Evolutionary conservation across 208 protist species (phyloP).

Genomic region (Entamoeba nuttalli): DNA sequence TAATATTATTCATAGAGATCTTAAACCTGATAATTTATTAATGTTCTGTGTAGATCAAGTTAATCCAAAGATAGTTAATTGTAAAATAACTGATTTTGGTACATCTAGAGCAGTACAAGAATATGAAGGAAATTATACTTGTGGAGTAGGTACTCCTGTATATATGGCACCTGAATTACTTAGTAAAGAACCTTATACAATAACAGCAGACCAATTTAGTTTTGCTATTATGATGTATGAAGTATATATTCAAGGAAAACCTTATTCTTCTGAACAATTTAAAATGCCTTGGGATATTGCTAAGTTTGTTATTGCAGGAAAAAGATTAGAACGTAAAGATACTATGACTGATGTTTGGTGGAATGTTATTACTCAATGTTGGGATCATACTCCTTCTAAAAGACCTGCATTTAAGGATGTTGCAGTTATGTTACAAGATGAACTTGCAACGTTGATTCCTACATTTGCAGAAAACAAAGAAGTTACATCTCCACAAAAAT

Average conservation of each 20-base stretch:
- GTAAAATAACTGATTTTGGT: constrained; percentile 17
- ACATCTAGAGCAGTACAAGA: not conserved
- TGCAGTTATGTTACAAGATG: not conserved
- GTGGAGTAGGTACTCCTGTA: constrained; percentile 2
- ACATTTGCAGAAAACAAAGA: not conserved
- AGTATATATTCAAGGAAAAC: constrained; percentile 32
- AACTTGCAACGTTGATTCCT: not conserved
- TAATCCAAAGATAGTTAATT: not conserved
- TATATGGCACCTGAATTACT: constrained; percentile 41
- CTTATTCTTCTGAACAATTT: constrained; percentile 11
- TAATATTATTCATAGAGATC: constrained; percentile 16
- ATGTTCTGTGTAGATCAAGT: not conserved
- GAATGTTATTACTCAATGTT: constrained; percentile 4
- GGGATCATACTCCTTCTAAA: not conserved
- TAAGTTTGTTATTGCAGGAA: not conserved
- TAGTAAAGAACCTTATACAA: constrained; percentile 22
- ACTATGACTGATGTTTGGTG: not conserved
- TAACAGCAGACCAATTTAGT: constrained; percentile 41
- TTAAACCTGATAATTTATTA: constrained; percentile 14
- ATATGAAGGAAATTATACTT: not conserved
- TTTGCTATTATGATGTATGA: constrained; percentile 43
- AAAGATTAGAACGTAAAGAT: not conserved
- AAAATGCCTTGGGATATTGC: not conserved
- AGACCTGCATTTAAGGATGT: constrained; percentile 11
- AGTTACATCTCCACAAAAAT: not conserved